Base-by-base conservation (phyloP, 2,329 filamentous ascomycete genomes). In the Fusarium avenaceum region DNA sequence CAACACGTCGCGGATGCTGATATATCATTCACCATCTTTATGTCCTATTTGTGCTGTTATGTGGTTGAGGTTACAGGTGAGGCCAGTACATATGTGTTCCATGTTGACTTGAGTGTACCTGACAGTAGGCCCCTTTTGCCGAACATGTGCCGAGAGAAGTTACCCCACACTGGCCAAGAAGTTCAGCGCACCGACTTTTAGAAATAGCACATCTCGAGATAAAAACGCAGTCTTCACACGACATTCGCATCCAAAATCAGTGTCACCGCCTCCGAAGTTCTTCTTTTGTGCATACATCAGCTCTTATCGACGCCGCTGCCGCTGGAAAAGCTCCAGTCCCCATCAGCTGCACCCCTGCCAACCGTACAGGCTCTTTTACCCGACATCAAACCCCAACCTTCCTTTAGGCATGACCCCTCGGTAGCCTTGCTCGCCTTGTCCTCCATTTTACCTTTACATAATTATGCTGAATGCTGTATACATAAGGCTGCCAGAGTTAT, bases 381-480 rank as follows among this genome's bases (percentile, higher is more conserved):
- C 67, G 56, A 43, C 62, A 62, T 71, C 62, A 60, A 64, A 59
- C 47, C 61, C 60, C 53, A 51, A 64, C 40, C 35, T 39, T 52
- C 46, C 60, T 65, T 68, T 70, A 76, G 78, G 77, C 76, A 81
- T 81, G 79, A 79, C 77, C 76, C 74, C 74, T 74, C 76, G 76
- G 78, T 81, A 81, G 79, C 79, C 77, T 78, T 71, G 72, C 72
- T 73, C 74, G 72, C 72, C 69, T 76, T 73, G 72, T 70, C 74
- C 70, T 69, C 55, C 48, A 38, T 38, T 63, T 47, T 55, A 55
- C 62, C 72, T 67, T 70, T 70, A 71, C 66, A 74, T 71, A 75
- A 81, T 74, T 77, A 82, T 82, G 80, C 77, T 81, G 79, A 69
- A 81, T 81, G 79, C 74, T 78, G 74, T 69, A 64, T 74, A 67